These are phyloP conservation scores for Neofusicoccum parvum DNA, from an alignment of 2,329 filamentous ascomycete species.

Conservation along the genomic window DNA sequence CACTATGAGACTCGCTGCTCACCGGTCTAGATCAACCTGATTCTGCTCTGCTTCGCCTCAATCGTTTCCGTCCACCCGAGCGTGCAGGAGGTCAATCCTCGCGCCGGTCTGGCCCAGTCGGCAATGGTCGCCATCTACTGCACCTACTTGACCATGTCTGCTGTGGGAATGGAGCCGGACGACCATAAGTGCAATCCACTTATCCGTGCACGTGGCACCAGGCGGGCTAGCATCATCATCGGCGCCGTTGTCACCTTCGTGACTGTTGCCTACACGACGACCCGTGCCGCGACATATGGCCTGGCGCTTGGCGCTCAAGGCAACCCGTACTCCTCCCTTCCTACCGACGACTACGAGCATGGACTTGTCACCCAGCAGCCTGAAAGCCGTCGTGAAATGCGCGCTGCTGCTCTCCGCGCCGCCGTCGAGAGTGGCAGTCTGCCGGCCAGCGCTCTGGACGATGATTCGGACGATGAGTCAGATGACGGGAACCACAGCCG, in stretches of 20 bases:
- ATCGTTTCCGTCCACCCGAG: constrained; percentile 85
- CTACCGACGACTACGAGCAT: constrained; percentile 77
- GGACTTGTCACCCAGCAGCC: constrained; percentile 87
- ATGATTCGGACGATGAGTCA: constrained; percentile 65
- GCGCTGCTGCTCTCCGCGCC: constrained; percentile 83
- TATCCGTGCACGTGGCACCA: constrained; percentile 79
- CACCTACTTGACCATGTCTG: constrained; percentile 97
- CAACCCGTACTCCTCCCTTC: constrained; percentile 58
- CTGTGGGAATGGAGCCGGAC: constrained; percentile 97
- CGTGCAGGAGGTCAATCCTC: constrained; percentile 88
- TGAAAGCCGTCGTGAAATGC: constrained; percentile 80
- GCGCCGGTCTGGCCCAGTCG: constrained; percentile 93
- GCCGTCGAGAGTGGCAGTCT: constrained; percentile 92
- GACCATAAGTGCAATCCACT: constrained; percentile 93
- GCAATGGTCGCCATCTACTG: constrained; percentile 98
- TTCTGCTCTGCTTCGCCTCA: constrained; percentile 80
- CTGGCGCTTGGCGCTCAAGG: constrained; percentile 69
- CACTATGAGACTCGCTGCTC: constrained; percentile 14
- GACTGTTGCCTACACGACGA: constrained; percentile 96
- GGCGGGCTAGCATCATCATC: constrained; percentile 86
- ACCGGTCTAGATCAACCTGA: constrained; percentile 67
- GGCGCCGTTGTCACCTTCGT: constrained; percentile 96
- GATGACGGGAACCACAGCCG: constrained; percentile 67
- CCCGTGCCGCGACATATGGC: constrained; percentile 89
- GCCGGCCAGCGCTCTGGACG: constrained; percentile 83